These are phyloP conservation scores for Rhizopogon roseolus DNA, from an alignment of 768 basidiomycete species.

Conservation along the genomic window DNA sequence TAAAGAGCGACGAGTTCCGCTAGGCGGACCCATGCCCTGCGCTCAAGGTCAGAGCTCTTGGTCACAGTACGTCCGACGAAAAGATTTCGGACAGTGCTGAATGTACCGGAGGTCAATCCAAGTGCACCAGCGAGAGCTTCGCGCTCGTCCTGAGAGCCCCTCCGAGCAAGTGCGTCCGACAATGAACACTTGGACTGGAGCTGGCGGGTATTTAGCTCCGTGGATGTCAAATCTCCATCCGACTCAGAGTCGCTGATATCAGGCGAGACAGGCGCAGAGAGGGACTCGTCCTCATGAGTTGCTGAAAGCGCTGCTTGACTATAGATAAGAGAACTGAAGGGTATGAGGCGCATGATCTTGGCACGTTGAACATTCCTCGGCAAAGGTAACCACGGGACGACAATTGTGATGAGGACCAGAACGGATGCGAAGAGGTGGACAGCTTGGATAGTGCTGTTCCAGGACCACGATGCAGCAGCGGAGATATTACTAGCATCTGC, in stretches of 20 bases:
- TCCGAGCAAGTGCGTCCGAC: conserved; percentile 26
- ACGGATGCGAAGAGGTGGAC: conserved; percentile 66
- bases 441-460: conserved; percentile 51
- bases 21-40: conserved; percentile 45
- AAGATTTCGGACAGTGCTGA: conserved; percentile 29
- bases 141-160: conserved; percentile 35
- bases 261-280: conserved; percentile 25
- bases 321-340: conserved; percentile 15
- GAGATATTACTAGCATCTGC: conserved; percentile 14
- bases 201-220: conserved; percentile 20
- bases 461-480: conserved; percentile 30
- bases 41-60: conserved; percentile 30
- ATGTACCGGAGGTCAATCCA: conserved; percentile 31
- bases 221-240: conserved; percentile 25
- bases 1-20: conserved; percentile 43
- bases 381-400: conserved; percentile 41
- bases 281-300: conserved; percentile 12
- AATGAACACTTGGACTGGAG: conserved; percentile 11
- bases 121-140: conserved; percentile 34
- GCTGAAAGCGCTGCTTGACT: neutral
- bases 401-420: conserved; percentile 54
- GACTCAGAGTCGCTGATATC: conserved; percentile 19
- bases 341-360: conserved; percentile 22
- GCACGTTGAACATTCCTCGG: conserved; percentile 15
- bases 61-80: conserved; percentile 3